Conservation (phyloP, 139 green algal species). For the Coelastrella sp. region DNA sequence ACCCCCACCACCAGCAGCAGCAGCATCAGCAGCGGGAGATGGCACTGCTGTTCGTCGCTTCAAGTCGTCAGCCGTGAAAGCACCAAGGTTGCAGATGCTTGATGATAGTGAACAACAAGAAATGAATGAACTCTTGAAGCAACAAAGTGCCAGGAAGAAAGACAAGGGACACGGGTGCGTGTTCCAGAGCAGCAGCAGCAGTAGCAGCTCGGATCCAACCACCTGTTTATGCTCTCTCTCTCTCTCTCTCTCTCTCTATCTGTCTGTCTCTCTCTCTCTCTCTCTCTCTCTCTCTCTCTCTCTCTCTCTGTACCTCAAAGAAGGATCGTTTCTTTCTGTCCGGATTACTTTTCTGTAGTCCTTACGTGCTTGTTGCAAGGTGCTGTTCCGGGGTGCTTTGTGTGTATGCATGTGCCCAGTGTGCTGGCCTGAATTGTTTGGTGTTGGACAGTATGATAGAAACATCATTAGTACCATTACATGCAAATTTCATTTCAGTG, state of each 20-base stretch:
- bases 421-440: no score
- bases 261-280: background rate
- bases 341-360: no score
- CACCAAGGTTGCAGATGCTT: background rate
- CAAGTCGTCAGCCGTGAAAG: background rate
- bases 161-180: background rate
- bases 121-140: background rate
- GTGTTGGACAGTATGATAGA: no score
- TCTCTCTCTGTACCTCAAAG: background rate
- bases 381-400: no score
- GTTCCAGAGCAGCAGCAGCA: background rate
- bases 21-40: background rate
- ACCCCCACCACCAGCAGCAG: background rate
- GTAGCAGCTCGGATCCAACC: background rate
- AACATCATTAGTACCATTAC: no score
- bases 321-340: no score
- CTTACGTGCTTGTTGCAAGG: no score
- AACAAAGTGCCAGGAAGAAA: background rate
- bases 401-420: no score
- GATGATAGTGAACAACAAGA: background rate
- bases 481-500: no score
- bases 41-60: background rate
- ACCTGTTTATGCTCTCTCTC: background rate
- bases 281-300: background rate
- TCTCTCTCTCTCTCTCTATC: background rate